Evolutionary conservation across 352 stramenopile species (phyloP).

Genomic region (Thalassiosira livingstoniorum): DNA sequence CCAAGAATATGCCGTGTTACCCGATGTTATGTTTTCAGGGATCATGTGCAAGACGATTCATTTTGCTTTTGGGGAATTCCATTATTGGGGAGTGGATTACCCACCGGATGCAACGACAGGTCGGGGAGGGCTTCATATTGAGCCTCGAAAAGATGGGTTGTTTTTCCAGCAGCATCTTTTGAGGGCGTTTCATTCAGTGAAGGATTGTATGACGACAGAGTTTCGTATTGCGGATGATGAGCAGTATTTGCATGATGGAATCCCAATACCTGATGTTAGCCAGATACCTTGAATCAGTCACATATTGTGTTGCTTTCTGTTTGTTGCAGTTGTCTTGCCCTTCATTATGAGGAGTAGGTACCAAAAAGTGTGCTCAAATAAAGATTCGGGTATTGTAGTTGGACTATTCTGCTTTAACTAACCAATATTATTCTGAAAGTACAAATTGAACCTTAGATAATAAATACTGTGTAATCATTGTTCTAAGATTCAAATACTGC

Average conservation of each 20-base stretch:
- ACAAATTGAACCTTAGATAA: too few relatives aligned
- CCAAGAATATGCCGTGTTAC: conserved; percentile 52
- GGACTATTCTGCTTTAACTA: too few relatives aligned
- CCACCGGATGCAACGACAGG: neutral
- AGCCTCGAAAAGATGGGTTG: neutral
- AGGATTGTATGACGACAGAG: neutral
- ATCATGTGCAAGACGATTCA: conserved; percentile 46
- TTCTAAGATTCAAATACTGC: too few relatives aligned
- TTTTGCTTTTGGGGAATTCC: conserved; percentile 59
- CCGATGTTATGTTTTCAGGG: conserved; percentile 41
- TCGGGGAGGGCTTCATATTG: neutral
- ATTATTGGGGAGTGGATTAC: conserved; percentile 17
- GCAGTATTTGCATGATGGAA: neutral
- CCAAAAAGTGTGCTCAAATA: too few relatives aligned
- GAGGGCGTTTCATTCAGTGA: neutral
- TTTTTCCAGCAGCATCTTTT: neutral
- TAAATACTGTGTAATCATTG: too few relatives aligned
- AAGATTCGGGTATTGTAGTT: too few relatives aligned
- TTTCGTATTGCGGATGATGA: neutral
- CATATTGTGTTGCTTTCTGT: too few relatives aligned
- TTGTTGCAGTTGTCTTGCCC: too few relatives aligned
- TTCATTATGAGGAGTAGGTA: too few relatives aligned
- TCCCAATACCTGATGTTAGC: neutral
- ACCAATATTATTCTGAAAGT: too few relatives aligned
- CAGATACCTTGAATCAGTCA: too few relatives aligned